Percentiles rank a stretch among this genome's conserved stretches.
These are phyloP conservation scores for Leonotis leonurus DNA, from an alignment of 257 asterid genomes.

Conservation along the genomic window DNA sequence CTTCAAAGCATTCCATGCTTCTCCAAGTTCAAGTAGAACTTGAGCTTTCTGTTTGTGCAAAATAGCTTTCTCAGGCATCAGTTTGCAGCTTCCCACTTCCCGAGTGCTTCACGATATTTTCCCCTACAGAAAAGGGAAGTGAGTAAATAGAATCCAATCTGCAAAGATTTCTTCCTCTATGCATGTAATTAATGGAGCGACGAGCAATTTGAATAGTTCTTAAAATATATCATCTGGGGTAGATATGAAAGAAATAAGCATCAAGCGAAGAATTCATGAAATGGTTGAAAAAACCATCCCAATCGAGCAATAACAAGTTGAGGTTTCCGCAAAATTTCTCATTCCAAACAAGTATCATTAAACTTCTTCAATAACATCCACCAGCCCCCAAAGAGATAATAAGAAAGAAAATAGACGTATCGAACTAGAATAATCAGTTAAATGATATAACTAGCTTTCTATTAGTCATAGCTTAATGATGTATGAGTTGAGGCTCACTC, in stretches of 20 bases:
- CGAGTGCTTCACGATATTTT: conserved; percentile 71
- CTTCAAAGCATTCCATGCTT: conserved; percentile 71
- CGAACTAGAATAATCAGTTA: no score
- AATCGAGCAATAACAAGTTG: background rate
- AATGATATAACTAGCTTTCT: no score
- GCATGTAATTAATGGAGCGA: background rate
- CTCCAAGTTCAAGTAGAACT: conserved; percentile 83
- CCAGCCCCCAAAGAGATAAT: background rate
- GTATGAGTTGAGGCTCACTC: no score
- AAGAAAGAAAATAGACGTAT: no score
- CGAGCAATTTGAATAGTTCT: background rate
- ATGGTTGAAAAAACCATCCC: background rate
- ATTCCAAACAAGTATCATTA: background rate
- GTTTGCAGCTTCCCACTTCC: conserved; percentile 81
- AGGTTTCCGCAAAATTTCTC: background rate
- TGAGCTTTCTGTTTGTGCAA: conserved; percentile 92
- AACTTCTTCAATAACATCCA: background rate
- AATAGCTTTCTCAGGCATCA: conserved; percentile 64
- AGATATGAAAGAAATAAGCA: background rate
- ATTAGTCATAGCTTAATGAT: no score
- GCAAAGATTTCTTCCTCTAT: background rate
- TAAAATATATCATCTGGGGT: background rate
- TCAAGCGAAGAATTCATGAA: background rate
- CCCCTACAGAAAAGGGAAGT: conserved; percentile 44
- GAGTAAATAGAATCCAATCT: background rate